Evolutionary conservation across 1,284 basidiomycete species (phyloP).

Genomic region (Bondarzewia mesenterica): DNA sequence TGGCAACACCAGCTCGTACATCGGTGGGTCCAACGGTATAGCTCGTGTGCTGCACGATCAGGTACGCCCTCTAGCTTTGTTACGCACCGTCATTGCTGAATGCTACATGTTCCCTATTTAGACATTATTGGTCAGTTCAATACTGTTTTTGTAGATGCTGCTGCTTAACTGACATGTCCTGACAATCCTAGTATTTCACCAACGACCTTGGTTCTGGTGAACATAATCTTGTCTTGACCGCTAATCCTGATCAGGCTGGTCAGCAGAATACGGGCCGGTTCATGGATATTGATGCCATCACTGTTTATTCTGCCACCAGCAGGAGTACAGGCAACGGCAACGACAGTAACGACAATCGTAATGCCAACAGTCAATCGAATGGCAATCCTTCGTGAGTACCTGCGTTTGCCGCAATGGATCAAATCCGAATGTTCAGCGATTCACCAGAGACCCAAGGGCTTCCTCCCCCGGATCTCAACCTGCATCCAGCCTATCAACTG

Average conservation of each 20-base stretch:
- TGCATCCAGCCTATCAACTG: neutral
- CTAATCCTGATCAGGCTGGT: constrained; percentile 17
- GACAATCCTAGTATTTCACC: constrained; percentile 37
- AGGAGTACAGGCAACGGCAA: neutral
- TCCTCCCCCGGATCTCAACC: neutral
- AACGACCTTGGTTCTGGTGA: constrained; percentile 24
- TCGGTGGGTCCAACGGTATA: constrained; percentile 26
- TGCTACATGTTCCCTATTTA: constrained; percentile 12
- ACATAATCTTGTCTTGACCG: constrained; percentile 28
- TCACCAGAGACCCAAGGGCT: too few species aligned
- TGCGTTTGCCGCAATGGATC: constrained; percentile 11
- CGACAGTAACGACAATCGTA: neutral
- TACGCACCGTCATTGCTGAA: neutral
- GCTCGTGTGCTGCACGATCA: constrained; percentile 27
- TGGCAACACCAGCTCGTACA: constrained; percentile 25
- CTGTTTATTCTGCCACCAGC: constrained; percentile 23
- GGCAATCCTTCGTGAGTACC: neutral
- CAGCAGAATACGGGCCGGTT: constrained; percentile 21
- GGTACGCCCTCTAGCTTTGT: constrained; percentile 19
- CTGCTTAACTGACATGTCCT: constrained; percentile 6
- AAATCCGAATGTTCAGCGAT: too few species aligned
- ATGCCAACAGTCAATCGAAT: neutral
- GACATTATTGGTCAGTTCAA: constrained; percentile 35
- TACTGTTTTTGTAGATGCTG: neutral
- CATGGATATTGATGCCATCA: constrained; percentile 36